A percentile compares a stretch with the other conserved stretches of the same genome.
Conservation (phyloP, 1,284 basidiomycete species). For the Inonotus obliquus region DNA sequence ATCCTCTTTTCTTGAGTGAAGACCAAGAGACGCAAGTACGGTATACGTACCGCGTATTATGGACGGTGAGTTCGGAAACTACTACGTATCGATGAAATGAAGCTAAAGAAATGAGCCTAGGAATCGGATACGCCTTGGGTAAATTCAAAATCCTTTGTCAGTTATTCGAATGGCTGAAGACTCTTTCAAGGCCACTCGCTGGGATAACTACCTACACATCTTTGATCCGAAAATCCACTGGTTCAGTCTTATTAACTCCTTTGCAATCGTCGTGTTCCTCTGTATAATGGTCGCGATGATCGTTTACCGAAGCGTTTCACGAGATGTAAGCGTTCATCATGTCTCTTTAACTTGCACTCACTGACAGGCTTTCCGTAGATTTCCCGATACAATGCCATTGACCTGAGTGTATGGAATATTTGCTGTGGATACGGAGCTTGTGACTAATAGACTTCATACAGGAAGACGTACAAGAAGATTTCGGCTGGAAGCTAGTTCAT, state of each 20-base stretch:
- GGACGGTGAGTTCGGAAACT: constrained; percentile 57
- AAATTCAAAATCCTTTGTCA: constrained; percentile 26
- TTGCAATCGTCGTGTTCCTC: constrained; percentile 88
- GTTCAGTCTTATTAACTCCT: constrained; percentile 93
- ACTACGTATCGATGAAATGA: constrained; percentile 1
- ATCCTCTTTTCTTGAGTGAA: constrained; percentile 62
- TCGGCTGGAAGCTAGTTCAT: constrained; percentile 96
- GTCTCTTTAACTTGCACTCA: constrained; percentile 34
- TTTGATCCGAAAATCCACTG: constrained; percentile 81
- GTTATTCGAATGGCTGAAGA: constrained; percentile 17
- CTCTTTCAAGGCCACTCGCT: constrained; percentile 73
- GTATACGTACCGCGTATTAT: constrained; percentile 88
- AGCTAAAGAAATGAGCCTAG: constrained; percentile 33
- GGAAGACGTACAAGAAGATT: constrained; percentile 98
- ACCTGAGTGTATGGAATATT: constrained; percentile 62
- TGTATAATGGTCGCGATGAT: constrained; percentile 94
- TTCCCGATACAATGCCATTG: constrained; percentile 92
- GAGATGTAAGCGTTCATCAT: constrained; percentile 66
- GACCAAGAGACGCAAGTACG: constrained; percentile 61
- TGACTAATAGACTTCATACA: constrained; percentile 29
- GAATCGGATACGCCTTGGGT: constrained; percentile 84
- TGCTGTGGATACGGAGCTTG: neutral
- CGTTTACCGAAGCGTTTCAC: constrained; percentile 79
- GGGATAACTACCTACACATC: constrained; percentile 92
- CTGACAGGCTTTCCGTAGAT: constrained; percentile 57